Conservation (phyloP, 257 asterid genomes). For the Solanum ahanhuiri region DNA sequence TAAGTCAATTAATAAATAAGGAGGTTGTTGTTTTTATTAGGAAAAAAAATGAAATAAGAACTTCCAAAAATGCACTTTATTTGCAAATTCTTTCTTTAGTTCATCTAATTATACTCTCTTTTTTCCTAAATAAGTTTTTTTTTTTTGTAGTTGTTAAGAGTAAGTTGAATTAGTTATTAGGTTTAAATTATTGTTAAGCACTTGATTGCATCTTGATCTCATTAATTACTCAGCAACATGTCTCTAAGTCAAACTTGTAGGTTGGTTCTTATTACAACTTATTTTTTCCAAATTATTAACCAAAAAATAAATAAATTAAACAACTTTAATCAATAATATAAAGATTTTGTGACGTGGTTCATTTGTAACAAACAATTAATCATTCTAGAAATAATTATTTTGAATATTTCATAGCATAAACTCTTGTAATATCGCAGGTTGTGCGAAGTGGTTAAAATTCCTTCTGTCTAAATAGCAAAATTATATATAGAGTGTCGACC, state of each 20-base stretch:
- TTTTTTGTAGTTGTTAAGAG: background rate
- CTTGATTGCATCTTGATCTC: background rate
- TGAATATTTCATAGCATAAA: background rate
- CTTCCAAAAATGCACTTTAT: background rate
- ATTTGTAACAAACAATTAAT: background rate
- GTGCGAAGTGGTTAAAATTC: background rate
- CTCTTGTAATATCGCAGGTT: background rate
- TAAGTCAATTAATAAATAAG: background rate
- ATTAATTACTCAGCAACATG: background rate
- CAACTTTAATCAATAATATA: background rate
- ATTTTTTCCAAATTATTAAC: background rate
- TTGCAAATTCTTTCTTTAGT: background rate
- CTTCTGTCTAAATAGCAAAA: background rate
- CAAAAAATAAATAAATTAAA: background rate
- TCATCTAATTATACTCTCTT: background rate
- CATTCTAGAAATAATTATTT: background rate
- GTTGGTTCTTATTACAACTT: background rate
- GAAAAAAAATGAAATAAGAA: background rate
- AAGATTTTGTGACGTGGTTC: background rate
- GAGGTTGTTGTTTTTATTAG: background rate
- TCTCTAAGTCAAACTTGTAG: background rate
- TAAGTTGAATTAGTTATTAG: background rate
- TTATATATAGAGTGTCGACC: rapidly evolving
- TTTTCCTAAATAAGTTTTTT: background rate
- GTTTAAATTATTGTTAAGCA: background rate